Base-by-base conservation (phyloP, 768 basidiomycete species). In the Clitopilus hobsonii region DNA sequence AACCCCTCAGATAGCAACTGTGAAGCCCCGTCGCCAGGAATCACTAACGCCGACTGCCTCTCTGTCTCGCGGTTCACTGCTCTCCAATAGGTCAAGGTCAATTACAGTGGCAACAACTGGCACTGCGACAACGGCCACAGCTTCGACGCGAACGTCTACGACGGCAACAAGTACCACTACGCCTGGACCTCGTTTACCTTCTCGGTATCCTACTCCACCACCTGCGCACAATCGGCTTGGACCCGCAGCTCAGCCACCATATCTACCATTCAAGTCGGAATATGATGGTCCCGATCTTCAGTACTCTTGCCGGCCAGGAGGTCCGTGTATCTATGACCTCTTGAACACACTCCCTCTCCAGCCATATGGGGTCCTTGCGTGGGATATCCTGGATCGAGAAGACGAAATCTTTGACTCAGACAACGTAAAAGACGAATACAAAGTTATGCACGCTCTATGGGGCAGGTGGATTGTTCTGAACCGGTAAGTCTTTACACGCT, bases 391-490 rank as follows among this genome's bases (percentile, higher is more conserved):
- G 6, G 88, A 90, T 56, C 71, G 81, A 36, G 89, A 91, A 62
- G 90, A 90, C 49, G 89, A 91, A 58, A 74, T 91, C 0, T 90
- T 82, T 54, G 86, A 89, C 57, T 70, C 79, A 45, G 85, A 88
- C 56, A 84, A 90, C 61, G 72, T 90, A 10, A 73, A 74, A 36
- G 88, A 89, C 54, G 87, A 90, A 58, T 82, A 87, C 55, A 92
- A 91, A 65, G 83, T 90, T 6, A 86, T 92, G 74, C 81, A 83
- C 54, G 87, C 88, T 5, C 69, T 91, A 11, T 91, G 89, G 89
- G 81, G 73, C 11, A 65, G 90, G 51, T 91, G 88, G 88, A 87
- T 90, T 2, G 67, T 84, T 51, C 64, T 84, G 27, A 77, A 88
- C 61, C 69, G 81, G 86, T 85, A 49, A 50, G 72, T 51, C 13